Evolutionary conservation across 2,329 filamentous ascomycete species (phyloP).

Genomic region (Colletotrichum cereale): DNA sequence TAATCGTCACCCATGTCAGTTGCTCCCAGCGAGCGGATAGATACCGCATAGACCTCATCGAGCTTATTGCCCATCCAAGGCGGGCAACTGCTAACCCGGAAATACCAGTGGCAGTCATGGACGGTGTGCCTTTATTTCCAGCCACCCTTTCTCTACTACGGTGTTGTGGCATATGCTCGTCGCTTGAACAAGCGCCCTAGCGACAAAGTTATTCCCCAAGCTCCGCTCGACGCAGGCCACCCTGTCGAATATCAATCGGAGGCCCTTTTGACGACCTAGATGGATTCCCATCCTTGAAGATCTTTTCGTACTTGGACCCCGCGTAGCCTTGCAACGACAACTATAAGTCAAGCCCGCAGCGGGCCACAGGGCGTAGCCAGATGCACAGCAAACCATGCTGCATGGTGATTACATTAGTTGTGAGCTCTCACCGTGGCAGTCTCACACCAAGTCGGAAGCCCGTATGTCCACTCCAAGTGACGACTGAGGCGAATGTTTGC

Average conservation of each 20-base stretch:
- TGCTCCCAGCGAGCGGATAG: not conserved
- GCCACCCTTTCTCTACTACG: not conserved
- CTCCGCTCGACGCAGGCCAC: not conserved
- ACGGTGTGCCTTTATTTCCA: not conserved
- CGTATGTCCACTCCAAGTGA: not conserved
- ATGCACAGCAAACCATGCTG: not conserved
- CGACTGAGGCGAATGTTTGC: not conserved
- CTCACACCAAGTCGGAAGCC: not conserved
- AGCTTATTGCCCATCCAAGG: not conserved
- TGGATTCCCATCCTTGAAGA: not conserved
- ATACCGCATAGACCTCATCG: slow-evolving; percentile 1
- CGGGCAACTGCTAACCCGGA: not conserved
- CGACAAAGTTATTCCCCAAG: not conserved
- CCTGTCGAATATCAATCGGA: not conserved
- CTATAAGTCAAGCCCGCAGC: not conserved
- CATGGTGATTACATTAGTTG: not conserved
- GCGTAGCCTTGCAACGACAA: not conserved
- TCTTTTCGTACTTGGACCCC: not conserved
- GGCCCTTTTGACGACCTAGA: not conserved
- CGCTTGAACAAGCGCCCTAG: not conserved
- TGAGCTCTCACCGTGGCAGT: not conserved
- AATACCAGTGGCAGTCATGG: not conserved
- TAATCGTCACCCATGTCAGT: not conserved
- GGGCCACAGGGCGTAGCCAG: not conserved
- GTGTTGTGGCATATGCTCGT: not conserved